These are phyloP conservation scores for Shiraia bambusicola DNA, from an alignment of 2,329 filamentous ascomycete genomes.

Conservation along the genomic window DNA sequence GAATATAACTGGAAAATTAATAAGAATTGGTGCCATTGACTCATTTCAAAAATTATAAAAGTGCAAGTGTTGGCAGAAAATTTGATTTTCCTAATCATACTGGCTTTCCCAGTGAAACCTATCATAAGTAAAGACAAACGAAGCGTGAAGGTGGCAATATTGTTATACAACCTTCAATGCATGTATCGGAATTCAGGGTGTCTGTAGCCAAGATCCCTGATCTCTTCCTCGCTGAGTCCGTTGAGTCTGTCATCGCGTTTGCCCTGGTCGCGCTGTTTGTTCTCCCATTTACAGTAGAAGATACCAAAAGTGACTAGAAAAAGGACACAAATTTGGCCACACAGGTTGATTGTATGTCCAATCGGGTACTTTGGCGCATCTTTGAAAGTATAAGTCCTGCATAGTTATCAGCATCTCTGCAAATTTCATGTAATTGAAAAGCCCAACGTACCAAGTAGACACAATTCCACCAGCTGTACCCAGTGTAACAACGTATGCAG, in stretches of 20 bases:
- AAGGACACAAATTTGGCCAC: conserved; percentile 50
- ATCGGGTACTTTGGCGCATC: conserved; percentile 66
- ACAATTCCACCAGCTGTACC: conserved; percentile 61
- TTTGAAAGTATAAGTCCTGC: conserved; percentile 57
- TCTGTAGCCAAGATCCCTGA: conserved; percentile 53
- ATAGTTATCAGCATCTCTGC: conserved; percentile 54
- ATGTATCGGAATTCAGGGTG: conserved; percentile 61
- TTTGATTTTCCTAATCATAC: conserved; percentile 1
- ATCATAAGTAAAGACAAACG: conserved; percentile 1
- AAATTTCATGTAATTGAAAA: background rate
- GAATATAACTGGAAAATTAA: conserved; percentile 1
- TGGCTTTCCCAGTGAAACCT: background rate
- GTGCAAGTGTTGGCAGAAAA: conserved; percentile 1
- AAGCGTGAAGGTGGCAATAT: conserved; percentile 8
- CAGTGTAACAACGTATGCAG: conserved; percentile 67
- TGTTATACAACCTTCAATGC: conserved; percentile 30
- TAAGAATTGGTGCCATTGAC: no score
- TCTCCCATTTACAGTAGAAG: conserved; percentile 57
- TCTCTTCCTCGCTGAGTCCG: conserved; percentile 52
- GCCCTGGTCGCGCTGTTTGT: conserved; percentile 51
- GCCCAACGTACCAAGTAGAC: conserved; percentile 49
- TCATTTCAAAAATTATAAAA: background rate
- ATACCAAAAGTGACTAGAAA: conserved; percentile 53
- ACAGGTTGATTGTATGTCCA: conserved; percentile 69
- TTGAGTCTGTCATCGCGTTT: conserved; percentile 54